Base-by-base conservation (phyloP, 1,139 yeast genomes). In the Geotrichum phurueaensis region DNA sequence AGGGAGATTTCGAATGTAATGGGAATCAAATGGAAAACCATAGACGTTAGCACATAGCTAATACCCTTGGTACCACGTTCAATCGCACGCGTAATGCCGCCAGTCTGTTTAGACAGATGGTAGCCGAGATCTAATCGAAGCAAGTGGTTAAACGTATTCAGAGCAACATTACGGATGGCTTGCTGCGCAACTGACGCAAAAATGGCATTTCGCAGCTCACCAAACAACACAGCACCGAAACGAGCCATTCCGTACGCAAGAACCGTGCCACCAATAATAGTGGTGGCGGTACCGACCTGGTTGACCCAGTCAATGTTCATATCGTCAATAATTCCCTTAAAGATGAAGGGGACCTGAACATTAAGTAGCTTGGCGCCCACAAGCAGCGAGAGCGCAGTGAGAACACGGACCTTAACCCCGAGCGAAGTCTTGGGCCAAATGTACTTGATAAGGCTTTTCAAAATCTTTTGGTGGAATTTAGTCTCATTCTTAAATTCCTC, bases 31-130 rank as follows among this genome's bases (percentile, higher is more conserved):
- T 95, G 99, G 77, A 94, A 94, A 15, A 95, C 97, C 96, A 94
- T 89, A 2, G 99, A 97, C 50, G 89, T 85, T 59, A 94, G 78
- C 5, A 94, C 97, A 69, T 88, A 92, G 27, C 96, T 87, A 59
- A 94, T 94, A 75, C 99, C 99, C 68, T 94, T 94, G 1, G 98
- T 94, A 72, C 99, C 99, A 67, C 99, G 80, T 70, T 94, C 99
- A 69, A 94, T 94, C 0, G 99, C 98, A 64, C 99, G 79, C 0
- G 97, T 94, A 54, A 94, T 76, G 0, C 97, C 98, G 66, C 99
- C 99, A 0, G 99, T 95, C 72, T 95, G 98, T 67, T 92, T 80
- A 9, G 95, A 81, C 58, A 94, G 76, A 73, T 94, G 99, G 81
- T 94, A 94, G 22, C 91, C 89, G 58, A 92, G 77, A 74, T 94